Percentiles rank a stretch among this genome's conserved stretches.
These are phyloP conservation scores for Wallacemonas sp. DNA, from an alignment of 208 protist genomes.

Conservation along the genomic window DNA sequence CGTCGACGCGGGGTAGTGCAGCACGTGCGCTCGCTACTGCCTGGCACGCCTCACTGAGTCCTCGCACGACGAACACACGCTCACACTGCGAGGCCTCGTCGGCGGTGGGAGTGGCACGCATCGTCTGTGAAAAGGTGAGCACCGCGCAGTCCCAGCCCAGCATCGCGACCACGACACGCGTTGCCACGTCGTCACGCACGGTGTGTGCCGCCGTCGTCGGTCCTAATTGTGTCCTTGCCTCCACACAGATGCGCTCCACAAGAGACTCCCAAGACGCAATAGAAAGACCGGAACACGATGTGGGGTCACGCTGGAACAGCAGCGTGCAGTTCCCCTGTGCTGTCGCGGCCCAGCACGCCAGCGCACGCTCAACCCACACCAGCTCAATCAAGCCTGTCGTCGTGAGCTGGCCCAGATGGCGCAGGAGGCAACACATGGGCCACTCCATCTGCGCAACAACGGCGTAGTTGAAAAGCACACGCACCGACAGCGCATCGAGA, in stretches of 20 bases:
- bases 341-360: slow-evolving; percentile 10
- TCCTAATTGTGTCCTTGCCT: too few relatives aligned
- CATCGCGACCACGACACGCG: slow-evolving; percentile 12
- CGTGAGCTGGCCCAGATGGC: not conserved
- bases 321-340: not conserved
- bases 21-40: too few relatives aligned
- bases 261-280: not conserved
- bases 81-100: too few relatives aligned
- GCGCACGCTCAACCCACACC: not conserved
- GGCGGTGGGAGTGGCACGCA: too few relatives aligned
- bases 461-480: not conserved
- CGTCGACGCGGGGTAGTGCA: too few relatives aligned
- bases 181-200: not conserved
- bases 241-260: not conserved
- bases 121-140: too few relatives aligned
- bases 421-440: slow-evolving; percentile 13
- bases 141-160: slow-evolving; percentile 16
- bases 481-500: not conserved
- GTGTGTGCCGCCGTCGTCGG: not conserved
- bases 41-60: too few relatives aligned
- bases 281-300: not conserved
- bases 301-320: not conserved
- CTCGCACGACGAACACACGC: too few relatives aligned
- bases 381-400: not conserved
- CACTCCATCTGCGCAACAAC: not conserved